Conservation (phyloP, 139 green algal species). For the Chlamydomonas eustigma region DNA sequence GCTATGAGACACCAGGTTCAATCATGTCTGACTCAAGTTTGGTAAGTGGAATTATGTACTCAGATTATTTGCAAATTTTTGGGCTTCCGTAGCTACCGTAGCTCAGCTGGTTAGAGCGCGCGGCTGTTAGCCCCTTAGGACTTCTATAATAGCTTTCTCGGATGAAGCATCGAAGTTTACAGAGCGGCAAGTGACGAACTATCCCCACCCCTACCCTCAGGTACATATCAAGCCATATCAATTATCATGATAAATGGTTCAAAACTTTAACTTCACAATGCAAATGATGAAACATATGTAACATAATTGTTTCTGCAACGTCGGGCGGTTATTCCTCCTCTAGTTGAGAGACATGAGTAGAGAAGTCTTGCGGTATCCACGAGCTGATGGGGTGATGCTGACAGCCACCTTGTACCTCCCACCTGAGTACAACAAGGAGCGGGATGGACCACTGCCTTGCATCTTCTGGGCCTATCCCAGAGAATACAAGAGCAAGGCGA, state of each 20-base stretch:
- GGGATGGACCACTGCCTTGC: slow-evolving; percentile 82
- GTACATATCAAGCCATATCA: no score
- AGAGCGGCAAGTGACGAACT: slow-evolving; percentile 75
- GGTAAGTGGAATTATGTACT: no score
- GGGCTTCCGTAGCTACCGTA: no score
- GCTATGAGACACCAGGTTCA: slow-evolving; percentile 67
- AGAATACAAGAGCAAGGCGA: slow-evolving; percentile 82
- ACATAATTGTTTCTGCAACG: no score
- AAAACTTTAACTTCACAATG: no score
- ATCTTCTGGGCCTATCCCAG: slow-evolving; percentile 94
- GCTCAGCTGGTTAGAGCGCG: no score
- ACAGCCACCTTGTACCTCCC: slow-evolving; percentile 94
- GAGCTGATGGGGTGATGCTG: slow-evolving; percentile 87
- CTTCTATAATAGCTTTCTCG: slow-evolving; percentile 48
- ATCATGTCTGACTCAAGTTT: slow-evolving; percentile 59
- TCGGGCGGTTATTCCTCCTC: no score
- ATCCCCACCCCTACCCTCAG: slow-evolving; percentile 92
- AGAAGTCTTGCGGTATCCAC: slow-evolving; percentile 88
- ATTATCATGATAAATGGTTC: no score
- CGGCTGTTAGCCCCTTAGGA: no score
- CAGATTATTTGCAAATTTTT: no score
- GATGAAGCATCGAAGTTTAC: slow-evolving; percentile 14
- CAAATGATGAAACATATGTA: no score
- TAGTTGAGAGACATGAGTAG: slow-evolving; percentile 73
- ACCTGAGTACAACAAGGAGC: slow-evolving; percentile 69